These are phyloP conservation scores for Cantharellus cinnabarinus DNA, from an alignment of 768 basidiomycete genomes.

Conservation along the genomic window DNA sequence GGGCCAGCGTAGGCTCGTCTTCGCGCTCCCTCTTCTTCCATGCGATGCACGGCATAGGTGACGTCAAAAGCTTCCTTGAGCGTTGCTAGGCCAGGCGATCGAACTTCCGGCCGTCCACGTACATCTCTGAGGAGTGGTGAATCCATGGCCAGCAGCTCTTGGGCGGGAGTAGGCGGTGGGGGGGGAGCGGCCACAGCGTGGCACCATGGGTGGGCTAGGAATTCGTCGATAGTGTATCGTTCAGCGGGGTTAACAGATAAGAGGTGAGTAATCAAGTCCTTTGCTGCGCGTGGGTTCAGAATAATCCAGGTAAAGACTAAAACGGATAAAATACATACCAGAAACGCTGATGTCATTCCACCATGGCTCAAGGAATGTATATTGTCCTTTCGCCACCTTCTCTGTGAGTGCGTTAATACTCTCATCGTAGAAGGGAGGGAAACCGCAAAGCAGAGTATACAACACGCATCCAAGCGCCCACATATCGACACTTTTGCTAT, in stretches of 20 bases:
- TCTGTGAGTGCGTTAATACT: constrained; percentile 95
- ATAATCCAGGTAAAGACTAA: not conserved
- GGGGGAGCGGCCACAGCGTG: constrained; percentile 38
- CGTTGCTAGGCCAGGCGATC: constrained; percentile 79
- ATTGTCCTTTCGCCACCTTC: constrained; percentile 92
- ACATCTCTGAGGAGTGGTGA: constrained; percentile 76
- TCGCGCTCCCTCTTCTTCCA: constrained; percentile 95
- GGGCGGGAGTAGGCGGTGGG: constrained; percentile 43
- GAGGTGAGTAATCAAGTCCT: constrained; percentile 86
- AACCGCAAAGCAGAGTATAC: constrained; percentile 93
- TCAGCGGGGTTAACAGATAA: constrained; percentile 90
- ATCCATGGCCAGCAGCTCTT: constrained; percentile 40
- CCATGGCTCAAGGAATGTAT: constrained; percentile 97
- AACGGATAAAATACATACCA: constrained; percentile 26
- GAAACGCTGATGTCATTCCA: constrained; percentile 87
- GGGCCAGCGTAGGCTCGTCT: constrained; percentile 62
- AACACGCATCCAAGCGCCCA: constrained; percentile 99
- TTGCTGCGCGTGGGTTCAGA: constrained; percentile 31
- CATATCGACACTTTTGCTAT: constrained; percentile 96
- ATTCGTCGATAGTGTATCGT: constrained; percentile 95
- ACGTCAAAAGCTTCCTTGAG: constrained; percentile 98
- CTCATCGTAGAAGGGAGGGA: constrained; percentile 97
- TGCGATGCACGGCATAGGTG: constrained; percentile 95
- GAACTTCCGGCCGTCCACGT: constrained; percentile 48
- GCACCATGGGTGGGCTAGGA: constrained; percentile 92